Evolutionary conservation across 805 yeast genomes (phyloP).

Genomic region (Maudiozyma turicensis): DNA sequence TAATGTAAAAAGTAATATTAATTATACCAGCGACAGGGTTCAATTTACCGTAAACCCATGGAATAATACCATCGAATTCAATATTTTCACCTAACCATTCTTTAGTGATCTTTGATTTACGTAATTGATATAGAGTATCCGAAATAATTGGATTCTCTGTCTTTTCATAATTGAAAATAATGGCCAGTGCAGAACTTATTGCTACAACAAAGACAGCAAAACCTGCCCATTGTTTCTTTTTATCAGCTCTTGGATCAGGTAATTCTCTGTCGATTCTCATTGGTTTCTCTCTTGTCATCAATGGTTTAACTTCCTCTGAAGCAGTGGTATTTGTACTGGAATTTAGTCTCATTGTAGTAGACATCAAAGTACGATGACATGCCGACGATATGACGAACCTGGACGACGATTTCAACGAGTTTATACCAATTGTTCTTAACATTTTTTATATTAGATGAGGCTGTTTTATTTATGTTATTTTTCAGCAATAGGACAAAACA

Average conservation of each 20-base stretch:
- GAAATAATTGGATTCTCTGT: conserved; percentile 80
- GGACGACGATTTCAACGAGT: neutral
- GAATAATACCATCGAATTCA: conserved; percentile 55
- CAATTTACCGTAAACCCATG: conserved; percentile 83
- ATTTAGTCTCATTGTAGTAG: neutral
- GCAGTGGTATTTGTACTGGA: neutral
- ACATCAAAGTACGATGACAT: conserved; percentile 4
- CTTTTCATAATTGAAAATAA: conserved; percentile 89
- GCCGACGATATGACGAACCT: neutral
- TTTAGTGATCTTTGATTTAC: conserved; percentile 61
- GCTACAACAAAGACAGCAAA: conserved; percentile 45
- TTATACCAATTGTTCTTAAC: conserved; percentile 1
- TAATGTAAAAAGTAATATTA: conserved; percentile 59
- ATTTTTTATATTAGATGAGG: neutral
- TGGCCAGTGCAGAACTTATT: conserved; percentile 45
- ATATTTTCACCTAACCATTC: conserved; percentile 65
- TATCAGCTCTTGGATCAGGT: conserved; percentile 66
- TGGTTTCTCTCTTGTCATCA: conserved; percentile 25
- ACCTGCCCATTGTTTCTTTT: conserved; percentile 41
- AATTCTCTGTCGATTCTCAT: conserved; percentile 68
- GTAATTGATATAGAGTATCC: conserved; percentile 74
- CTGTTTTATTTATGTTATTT: neutral
- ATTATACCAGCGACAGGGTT: conserved; percentile 78
- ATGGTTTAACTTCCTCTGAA: neutral
- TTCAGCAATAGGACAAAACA: neutral